Evolutionary conservation across 345 rosid genomes (phyloP).

Genomic region (Rhodomyrtus tomentosa): DNA sequence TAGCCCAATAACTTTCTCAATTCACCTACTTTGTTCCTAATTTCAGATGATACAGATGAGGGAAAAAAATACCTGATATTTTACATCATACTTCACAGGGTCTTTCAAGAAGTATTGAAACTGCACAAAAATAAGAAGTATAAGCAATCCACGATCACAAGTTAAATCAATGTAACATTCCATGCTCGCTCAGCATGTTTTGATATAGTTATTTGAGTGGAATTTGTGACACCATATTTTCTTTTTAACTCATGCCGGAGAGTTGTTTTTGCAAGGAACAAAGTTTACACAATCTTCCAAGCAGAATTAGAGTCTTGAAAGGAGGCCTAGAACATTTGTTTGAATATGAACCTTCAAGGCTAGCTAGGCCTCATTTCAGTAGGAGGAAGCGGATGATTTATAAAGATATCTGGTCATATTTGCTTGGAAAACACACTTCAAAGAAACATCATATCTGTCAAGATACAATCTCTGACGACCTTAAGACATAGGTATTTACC

Average conservation of each 20-base stretch:
- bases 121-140: conserved; percentile 23
- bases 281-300: not conserved
- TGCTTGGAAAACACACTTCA: not conserved
- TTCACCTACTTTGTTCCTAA: not conserved
- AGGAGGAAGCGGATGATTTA: not conserved
- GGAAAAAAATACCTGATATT: conserved; percentile 64
- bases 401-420: not conserved
- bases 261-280: not conserved
- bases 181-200: not conserved
- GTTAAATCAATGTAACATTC: not conserved
- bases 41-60: not conserved
- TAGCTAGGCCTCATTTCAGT: not conserved
- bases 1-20: not conserved
- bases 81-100: conserved; percentile 90
- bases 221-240: not conserved
- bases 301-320: not conserved
- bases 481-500: conserved; percentile 22
- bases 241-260: not conserved
- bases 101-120: conserved; percentile 88
- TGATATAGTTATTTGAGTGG: not conserved
- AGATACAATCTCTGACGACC: not conserved
- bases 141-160: not conserved
- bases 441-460: not conserved
- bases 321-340: not conserved
- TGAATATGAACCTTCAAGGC: not conserved